Base-by-base conservation (phyloP, 1,139 yeast species). In the Saccharomyces hybrid region DNA sequence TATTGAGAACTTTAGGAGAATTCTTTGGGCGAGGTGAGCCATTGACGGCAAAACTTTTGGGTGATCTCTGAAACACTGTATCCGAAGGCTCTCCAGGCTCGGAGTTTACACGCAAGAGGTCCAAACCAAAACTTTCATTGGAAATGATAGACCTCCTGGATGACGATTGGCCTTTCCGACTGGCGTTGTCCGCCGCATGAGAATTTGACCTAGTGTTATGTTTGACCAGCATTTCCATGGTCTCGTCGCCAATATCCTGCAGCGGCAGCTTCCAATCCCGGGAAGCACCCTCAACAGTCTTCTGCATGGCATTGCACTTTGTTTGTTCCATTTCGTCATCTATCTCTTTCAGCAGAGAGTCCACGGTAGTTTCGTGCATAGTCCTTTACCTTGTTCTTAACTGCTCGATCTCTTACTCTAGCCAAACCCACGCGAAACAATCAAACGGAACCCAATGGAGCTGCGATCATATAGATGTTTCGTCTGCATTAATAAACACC, bases 241-340 rank as follows among this genome's bases (percentile, higher is more conserved):
- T 67, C n/a, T 66, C 70, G 32, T 65, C 68, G 9, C 69, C 69
- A 14, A 66, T 62, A 14, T 65, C 69, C 14, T 64, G 62, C 44
- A 63, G 47, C 2, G 68, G 65, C 8, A 63, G 44, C 44, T 25
- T 49, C 38, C 47, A 31, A 6, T 41, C 47, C 13, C 32, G 38
- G 14, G 52, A 54, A 27, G 47, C 38, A 23, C 49, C 41, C 9
- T 53, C 26, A 23, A 14, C 25, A 26, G 47, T 26, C 14, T 52
- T 16, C 32, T 50, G 53, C 3, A 51, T 54, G 5, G 57, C 53
- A 4, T 38, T 16, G 26, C 14, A n/a, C 13, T 25, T 25, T 13
- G 46, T 32, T 34, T 48, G 51, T 23, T 55, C 54, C 53, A 61
- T 57, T 44, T 60, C 65, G 27, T 58, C 52, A 23, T 62, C 65